Evolutionary conservation across 176 grass and related monocot species (phyloP), one percentile per base, ranked within the genome.

Genomic region (Aegilops speltoides): DNA sequence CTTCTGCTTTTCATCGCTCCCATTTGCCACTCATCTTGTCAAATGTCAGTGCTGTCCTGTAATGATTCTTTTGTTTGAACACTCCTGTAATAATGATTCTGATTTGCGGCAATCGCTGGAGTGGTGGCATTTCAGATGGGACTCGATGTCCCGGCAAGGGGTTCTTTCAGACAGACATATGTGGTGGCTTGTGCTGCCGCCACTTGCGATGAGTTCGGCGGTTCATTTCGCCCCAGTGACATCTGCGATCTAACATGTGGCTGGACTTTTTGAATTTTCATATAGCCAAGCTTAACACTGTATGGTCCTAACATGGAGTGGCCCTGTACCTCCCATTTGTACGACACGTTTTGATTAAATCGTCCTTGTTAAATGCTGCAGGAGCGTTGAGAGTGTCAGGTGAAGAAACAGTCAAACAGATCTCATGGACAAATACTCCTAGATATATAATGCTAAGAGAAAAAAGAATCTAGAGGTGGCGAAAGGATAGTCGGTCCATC

Each of bases 81-180:
- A 29, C 41, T 29, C 11, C 2, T 29, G 45, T 52, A 11, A 83
- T 52, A 10, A 83, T 90, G 50, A 73, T 79, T 15, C 19, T 57
- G 57, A 67, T 57, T 73, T 66, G 83, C 22, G 87, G 89, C 80
- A 68, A 45, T 78, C 45, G 41, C 19, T 52, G 63, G 38, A 82
- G 79, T 90, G 84, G 73, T 74, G 89, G 89, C 89, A 34, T 79
- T 75, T 91, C 89, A 67, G 80, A 87, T n/a, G 59, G 25, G 75
- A 87, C 59, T 69, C 57, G 82, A 43, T 84, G 52, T 70, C 72
- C n/a, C 17, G 37, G 23, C 56, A 59, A 59, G 8, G 68, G 54
- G 13, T 73, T 50, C 68, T 87, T 64, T 81, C 77, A 26, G 29
- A 9, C 36, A 1, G 0, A 5, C 6, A 52, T 1, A 67, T 10